Conservation (phyloP, 1,139 yeast genomes). For the Groenewaldozyma auringiensis region DNA sequence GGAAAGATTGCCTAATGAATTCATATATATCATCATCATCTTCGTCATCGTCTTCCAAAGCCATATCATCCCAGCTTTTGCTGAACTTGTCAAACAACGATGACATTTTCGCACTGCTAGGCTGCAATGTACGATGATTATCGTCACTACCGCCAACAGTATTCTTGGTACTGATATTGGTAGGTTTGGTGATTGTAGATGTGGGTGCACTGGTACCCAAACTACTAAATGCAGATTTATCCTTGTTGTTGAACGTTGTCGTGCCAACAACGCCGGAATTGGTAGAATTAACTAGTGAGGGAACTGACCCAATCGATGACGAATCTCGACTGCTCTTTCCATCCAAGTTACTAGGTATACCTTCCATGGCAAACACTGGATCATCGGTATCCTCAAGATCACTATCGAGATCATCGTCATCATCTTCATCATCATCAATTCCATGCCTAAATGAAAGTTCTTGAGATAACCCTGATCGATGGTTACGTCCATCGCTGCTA, state of each 20-base stretch:
- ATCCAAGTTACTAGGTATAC: slow-evolving; percentile 3
- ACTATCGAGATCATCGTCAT: slow-evolving; percentile 12
- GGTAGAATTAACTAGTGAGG: slow-evolving; percentile 25
- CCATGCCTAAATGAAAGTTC: neutral
- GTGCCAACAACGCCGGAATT: slow-evolving; percentile 6
- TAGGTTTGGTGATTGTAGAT: slow-evolving; percentile 6
- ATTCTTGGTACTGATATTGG: slow-evolving; percentile 9
- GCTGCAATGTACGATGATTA: neutral
- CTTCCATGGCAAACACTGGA: slow-evolving; percentile 27
- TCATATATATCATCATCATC: slow-evolving; percentile 13
- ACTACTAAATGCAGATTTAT: slow-evolving; percentile 4
- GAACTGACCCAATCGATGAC: slow-evolving; percentile 21
- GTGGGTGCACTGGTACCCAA: slow-evolving; percentile 7
- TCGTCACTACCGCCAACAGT: no score
- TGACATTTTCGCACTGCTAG: neutral
- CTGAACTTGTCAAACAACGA: slow-evolving; percentile 25
- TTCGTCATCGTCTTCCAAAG: slow-evolving; percentile 27
- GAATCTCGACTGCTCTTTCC: slow-evolving; percentile 6
- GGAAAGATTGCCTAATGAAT: slow-evolving; percentile 12
- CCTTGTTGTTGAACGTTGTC: neutral
- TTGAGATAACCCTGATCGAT: neutral
- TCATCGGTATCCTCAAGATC: slow-evolving; percentile 11
- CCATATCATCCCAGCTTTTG: slow-evolving; percentile 30
- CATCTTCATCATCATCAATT: slow-evolving; percentile 13
- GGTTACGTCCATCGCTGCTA: neutral